Percentiles rank a stretch among this genome's conserved stretches.
Evolutionary conservation across 441 rosid species (phyloP).

Genomic region (Gossypium davidsonii): DNA sequence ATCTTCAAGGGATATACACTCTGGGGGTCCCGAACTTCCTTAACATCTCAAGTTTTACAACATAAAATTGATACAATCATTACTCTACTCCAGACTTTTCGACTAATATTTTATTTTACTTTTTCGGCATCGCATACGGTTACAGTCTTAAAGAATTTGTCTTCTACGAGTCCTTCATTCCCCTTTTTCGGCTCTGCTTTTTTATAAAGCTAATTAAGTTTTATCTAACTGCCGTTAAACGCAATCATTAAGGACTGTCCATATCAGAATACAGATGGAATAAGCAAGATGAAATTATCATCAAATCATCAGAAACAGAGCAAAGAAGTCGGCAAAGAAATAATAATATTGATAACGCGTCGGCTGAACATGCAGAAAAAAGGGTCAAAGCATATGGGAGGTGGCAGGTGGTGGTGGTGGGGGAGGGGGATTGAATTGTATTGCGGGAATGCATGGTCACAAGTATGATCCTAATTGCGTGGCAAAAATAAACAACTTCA

Average conservation of each 20-base stretch:
- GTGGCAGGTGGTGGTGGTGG: background rate
- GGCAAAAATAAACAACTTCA: constrained; percentile 26
- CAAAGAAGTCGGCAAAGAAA: constrained; percentile 21
- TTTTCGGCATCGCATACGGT: background rate
- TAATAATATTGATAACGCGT: constrained; percentile 6
- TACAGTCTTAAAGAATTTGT: constrained; percentile 2
- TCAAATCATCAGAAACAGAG: constrained; percentile 13
- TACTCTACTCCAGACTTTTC: background rate
- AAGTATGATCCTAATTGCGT: constrained; percentile 30
- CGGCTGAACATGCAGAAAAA: background rate
- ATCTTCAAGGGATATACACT: constrained; percentile 15
- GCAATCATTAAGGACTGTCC: background rate
- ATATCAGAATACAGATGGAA: constrained; percentile 19
- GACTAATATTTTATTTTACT: background rate
- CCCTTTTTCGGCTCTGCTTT: background rate
- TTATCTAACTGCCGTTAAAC: background rate
- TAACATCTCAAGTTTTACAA: constrained; percentile 6
- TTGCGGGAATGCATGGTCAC: constrained; percentile 29
- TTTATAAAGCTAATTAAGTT: background rate
- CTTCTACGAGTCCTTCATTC: background rate
- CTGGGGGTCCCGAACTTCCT: constrained; percentile 18
- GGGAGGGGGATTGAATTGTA: constrained; percentile 9
- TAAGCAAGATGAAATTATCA: constrained; percentile 5
- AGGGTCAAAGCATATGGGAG: background rate
- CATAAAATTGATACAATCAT: background rate